Evolutionary conservation across 169 alveolate genomes (phyloP).

Genomic region (Eimeria brunetti): DNA sequence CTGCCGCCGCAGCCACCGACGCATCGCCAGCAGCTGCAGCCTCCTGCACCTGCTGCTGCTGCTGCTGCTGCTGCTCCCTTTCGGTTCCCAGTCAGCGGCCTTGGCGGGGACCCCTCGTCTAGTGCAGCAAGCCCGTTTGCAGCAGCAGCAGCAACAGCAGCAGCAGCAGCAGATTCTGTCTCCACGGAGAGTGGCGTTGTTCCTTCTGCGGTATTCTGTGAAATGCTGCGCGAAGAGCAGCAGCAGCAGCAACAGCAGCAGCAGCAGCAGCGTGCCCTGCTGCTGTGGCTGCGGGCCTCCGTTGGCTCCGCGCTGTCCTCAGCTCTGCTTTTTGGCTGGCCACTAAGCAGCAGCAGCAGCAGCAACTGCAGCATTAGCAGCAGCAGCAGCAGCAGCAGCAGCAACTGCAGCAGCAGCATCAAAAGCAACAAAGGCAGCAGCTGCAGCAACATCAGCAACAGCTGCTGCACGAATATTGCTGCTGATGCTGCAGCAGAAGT

Average conservation of each 20-base stretch:
- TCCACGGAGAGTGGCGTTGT: not conserved
- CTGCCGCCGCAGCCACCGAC: not conserved
- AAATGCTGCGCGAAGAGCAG: constrained; percentile 6
- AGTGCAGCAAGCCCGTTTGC: constrained; percentile 24
- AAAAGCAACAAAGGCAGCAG: not conserved
- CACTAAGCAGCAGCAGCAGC: constrained; percentile 52
- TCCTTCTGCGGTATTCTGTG: not conserved
- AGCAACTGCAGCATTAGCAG: constrained; percentile 34
- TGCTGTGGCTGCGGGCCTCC: constrained; percentile 65
- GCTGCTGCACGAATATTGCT: constrained; percentile 12
- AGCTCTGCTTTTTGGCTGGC: constrained; percentile 64
- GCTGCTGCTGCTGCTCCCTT: constrained; percentile 49
- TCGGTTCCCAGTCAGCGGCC: constrained; percentile 62
- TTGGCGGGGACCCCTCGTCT: not conserved
- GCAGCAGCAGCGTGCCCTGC: constrained; percentile 67
- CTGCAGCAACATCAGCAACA: constrained; percentile 51
- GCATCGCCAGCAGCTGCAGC: not conserved
- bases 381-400: constrained; percentile 7
- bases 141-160: constrained; percentile 50
- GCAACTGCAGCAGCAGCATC: not conserved
- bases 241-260: constrained; percentile 50
- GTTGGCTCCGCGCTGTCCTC: constrained; percentile 63
- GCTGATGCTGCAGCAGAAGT: not conserved
- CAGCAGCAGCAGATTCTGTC: constrained; percentile 17
- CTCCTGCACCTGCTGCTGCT: constrained; percentile 15